These are phyloP conservation scores for Colletotrichum endophyticum DNA, from an alignment of 2,329 filamentous ascomycete species.

Conservation along the genomic window DNA sequence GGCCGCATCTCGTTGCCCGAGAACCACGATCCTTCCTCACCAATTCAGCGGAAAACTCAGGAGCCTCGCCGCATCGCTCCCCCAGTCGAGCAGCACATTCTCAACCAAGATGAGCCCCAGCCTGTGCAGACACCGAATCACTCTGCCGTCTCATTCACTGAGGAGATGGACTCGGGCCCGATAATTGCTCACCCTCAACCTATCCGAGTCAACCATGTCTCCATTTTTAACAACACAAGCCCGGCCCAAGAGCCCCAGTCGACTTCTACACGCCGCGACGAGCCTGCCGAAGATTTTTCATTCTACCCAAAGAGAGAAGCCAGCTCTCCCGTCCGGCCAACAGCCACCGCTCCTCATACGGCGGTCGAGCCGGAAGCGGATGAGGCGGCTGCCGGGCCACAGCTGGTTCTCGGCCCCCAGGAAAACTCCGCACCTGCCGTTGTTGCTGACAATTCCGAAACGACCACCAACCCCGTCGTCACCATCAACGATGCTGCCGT, in stretches of 20 bases:
- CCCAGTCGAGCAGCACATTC: background rate
- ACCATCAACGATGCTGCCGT: background rate
- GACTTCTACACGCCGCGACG: background rate
- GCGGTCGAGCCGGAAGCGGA: slow-evolving; percentile 11
- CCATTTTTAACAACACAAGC: slow-evolving; percentile 10
- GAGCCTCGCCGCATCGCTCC: background rate
- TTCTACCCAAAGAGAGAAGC: slow-evolving; percentile 9
- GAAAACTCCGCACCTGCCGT: slow-evolving; percentile 9
- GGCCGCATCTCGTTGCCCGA: background rate
- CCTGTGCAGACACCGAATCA: background rate
- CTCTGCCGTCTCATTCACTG: background rate
- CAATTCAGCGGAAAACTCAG: slow-evolving; percentile 2
- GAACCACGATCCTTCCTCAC: slow-evolving; percentile 7
- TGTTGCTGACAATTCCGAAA: background rate
- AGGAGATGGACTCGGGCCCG: background rate
- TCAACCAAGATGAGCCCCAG: slow-evolving; percentile 1
- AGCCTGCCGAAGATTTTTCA: background rate
- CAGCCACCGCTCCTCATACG: background rate
- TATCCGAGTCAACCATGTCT: slow-evolving; percentile 15
- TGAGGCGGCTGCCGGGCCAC: background rate
- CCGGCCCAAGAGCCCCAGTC: background rate
- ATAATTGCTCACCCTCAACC: slow-evolving; percentile 21
- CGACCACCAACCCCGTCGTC: background rate
- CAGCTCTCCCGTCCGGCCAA: slow-evolving; percentile 14
- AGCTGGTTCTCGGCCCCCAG: background rate